A percentile compares a stretch with the other conserved stretches of the same genome.
phyloP scores from a whole-genome alignment of 441 rosid species.

The Mallotus japonicus region DNA sequence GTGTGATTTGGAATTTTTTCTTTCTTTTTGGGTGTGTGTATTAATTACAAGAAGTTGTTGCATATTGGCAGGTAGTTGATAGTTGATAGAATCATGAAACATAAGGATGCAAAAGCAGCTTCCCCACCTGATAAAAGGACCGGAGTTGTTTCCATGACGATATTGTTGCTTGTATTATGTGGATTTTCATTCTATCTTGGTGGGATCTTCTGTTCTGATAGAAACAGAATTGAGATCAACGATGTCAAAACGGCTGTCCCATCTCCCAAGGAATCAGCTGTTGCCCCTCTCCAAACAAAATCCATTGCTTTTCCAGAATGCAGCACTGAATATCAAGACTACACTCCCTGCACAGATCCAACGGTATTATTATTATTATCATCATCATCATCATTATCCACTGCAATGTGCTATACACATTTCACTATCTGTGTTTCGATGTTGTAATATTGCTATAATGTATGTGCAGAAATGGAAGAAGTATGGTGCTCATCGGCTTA shows the following conservation, averaged over 20 bases:
- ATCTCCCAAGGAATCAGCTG: slow-evolving; percentile 47
- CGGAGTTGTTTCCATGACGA: slow-evolving; percentile 48
- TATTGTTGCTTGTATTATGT: slow-evolving; percentile 54
- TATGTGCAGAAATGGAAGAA: slow-evolving; percentile 82
- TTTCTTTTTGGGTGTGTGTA: too few relatives aligned
- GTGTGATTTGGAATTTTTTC: too few relatives aligned
- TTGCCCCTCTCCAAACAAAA: slow-evolving; percentile 54
- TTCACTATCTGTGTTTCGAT: neutral
- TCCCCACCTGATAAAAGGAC: slow-evolving; percentile 48
- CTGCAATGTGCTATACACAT: neutral
- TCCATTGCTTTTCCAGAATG: slow-evolving; percentile 68
- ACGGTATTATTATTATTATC: slow-evolving; percentile 41
- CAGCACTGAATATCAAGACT: slow-evolving; percentile 79
- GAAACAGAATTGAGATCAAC: slow-evolving; percentile 30
- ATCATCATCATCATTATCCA: neutral
- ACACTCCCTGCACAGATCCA: slow-evolving; percentile 98
- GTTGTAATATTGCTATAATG: slow-evolving; percentile 11
- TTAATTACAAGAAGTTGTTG: slow-evolving; percentile 9
- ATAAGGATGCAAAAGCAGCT: slow-evolving; percentile 71
- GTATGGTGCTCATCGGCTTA: slow-evolving; percentile 75
- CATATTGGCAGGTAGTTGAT: slow-evolving; percentile 32
- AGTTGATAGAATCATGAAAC: slow-evolving; percentile 49
- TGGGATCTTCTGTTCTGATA: slow-evolving; percentile 76
- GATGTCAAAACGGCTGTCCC: slow-evolving; percentile 46
- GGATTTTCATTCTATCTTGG: slow-evolving; percentile 90